Percentiles rank a stretch among this genome's conserved stretches.
phyloP scores from a whole-genome alignment of 192 early-diverging fungal genomes.

The Entomortierella parvispora region DNA sequence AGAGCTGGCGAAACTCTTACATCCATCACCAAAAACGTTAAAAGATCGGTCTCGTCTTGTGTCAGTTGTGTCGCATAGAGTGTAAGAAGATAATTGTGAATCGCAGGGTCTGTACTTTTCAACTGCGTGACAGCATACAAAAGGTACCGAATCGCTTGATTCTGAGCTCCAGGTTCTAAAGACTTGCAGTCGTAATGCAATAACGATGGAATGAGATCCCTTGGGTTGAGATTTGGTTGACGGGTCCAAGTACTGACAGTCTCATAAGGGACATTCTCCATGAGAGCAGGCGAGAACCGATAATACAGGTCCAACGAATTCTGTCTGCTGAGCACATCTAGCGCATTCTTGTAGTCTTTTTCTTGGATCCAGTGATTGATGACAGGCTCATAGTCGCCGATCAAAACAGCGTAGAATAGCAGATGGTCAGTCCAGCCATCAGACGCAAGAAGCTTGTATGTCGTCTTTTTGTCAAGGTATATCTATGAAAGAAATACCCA shows the following conservation, averaged over 20 bases:
- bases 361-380: slow-evolving; percentile 87
- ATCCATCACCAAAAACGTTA: slow-evolving; percentile 82
- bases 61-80: slow-evolving; percentile 76
- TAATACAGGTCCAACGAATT: slow-evolving; percentile 87
- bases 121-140: slow-evolving; percentile 81
- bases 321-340: slow-evolving; percentile 85
- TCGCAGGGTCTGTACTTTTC: slow-evolving; percentile 83
- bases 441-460: slow-evolving; percentile 84
- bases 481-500: no score
- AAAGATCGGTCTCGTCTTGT: slow-evolving; percentile 73
- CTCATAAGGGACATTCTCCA: slow-evolving; percentile 86
- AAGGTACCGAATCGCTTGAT: slow-evolving; percentile 92
- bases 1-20: no score
- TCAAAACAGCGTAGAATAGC: slow-evolving; percentile 83
- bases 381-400: slow-evolving; percentile 88
- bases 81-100: slow-evolving; percentile 94
- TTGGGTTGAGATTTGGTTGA: slow-evolving; percentile 82
- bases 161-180: slow-evolving; percentile 55
- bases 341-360: slow-evolving; percentile 77
- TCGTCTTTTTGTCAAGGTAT: slow-evolving; percentile 74
- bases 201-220: slow-evolving; percentile 88
- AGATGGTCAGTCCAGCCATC: slow-evolving; percentile 87
- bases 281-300: slow-evolving; percentile 85
- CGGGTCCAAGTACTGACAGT: slow-evolving; percentile 90
- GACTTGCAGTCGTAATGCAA: slow-evolving; percentile 78